These are phyloP conservation scores for Globisporangium alternatum DNA, from an alignment of 352 stramenopile species.

Conservation along the genomic window DNA sequence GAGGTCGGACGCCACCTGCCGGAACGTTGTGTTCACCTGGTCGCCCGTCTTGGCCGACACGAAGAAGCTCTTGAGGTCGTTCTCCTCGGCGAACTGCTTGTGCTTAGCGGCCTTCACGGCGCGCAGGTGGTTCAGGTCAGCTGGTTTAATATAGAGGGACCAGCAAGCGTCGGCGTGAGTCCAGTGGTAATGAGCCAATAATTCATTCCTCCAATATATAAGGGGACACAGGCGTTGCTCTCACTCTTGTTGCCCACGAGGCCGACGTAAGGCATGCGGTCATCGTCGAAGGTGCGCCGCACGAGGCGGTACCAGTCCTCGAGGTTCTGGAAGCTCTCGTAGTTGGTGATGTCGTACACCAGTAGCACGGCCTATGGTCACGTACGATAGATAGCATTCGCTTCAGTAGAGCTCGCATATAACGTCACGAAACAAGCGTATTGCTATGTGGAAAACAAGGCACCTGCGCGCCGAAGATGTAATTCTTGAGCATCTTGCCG, in stretches of 20 bases:
- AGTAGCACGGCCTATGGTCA: slow-evolving; percentile 81
- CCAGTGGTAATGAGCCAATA: background rate
- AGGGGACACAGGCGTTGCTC: background rate
- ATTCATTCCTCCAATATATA: too few relatives aligned
- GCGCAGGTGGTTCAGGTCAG: slow-evolving; percentile 89
- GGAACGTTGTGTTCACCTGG: slow-evolving; percentile 86
- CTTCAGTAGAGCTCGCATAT: background rate
- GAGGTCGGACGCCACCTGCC: slow-evolving; percentile 81
- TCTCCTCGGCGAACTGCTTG: slow-evolving; percentile 92
- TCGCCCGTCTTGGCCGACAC: slow-evolving; percentile 95
- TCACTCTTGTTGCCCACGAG: slow-evolving; percentile 92
- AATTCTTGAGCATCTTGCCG: slow-evolving; percentile 88
- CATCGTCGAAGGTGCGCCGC: slow-evolving; percentile 79
- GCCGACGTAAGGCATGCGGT: slow-evolving; percentile 86
- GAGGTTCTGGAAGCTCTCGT: slow-evolving; percentile 94
- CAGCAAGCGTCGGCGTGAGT: background rate
- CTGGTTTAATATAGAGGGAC: slow-evolving; percentile 24
- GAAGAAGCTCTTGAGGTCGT: slow-evolving; percentile 90
- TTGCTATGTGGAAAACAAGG: background rate
- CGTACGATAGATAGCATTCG: background rate
- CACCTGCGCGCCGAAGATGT: slow-evolving; percentile 88
- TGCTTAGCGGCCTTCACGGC: slow-evolving; percentile 87
- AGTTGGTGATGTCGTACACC: slow-evolving; percentile 96
- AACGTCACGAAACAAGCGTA: background rate
- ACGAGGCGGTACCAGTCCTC: slow-evolving; percentile 95